Percentiles rank a stretch among this genome's conserved stretches.
These are phyloP conservation scores for Xylariomycetidae sp. DNA, from an alignment of 2,329 filamentous ascomycete species.

Conservation along the genomic window DNA sequence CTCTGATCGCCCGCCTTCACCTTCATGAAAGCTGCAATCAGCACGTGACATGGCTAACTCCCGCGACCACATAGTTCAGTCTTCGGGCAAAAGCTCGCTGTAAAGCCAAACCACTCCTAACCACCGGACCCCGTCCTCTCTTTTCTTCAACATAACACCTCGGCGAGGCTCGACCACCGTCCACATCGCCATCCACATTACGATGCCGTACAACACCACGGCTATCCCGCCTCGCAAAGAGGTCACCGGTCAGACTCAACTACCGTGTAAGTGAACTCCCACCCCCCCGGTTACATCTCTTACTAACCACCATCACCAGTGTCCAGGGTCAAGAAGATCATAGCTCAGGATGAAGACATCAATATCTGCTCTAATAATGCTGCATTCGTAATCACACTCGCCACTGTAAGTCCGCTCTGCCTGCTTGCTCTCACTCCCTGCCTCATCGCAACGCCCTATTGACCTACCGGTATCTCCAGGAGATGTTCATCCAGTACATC, in stretches of 20 bases:
- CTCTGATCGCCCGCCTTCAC: too few relatives aligned
- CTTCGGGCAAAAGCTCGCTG: too few relatives aligned
- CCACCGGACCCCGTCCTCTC: too few relatives aligned
- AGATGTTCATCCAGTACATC: constrained; percentile 93
- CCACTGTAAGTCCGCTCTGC: constrained; percentile 54
- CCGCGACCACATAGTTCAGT: too few relatives aligned
- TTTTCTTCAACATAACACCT: background rate
- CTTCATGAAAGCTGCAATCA: too few relatives aligned
- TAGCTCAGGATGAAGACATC: constrained; percentile 81
- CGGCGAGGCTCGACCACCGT: background rate
- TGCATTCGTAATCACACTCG: constrained; percentile 86
- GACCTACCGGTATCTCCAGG: constrained; percentile 47
- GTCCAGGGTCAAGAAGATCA: constrained; percentile 92
- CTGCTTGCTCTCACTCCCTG: background rate
- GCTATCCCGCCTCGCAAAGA: constrained; percentile 76
- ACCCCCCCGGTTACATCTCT: background rate
- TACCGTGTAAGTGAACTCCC: constrained; percentile 69
- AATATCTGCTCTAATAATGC: constrained; percentile 85
- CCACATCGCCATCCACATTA: too few relatives aligned
- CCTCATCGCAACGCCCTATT: background rate
- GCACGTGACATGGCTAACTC: too few relatives aligned
- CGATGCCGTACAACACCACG: constrained; percentile 86
- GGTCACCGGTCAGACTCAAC: constrained; percentile 74
- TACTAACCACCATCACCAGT: constrained; percentile 45
- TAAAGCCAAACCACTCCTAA: too few relatives aligned